phyloP scores from a whole-genome alignment of 1,284 basidiomycete species.

The Schizophyllum commune region DNA sequence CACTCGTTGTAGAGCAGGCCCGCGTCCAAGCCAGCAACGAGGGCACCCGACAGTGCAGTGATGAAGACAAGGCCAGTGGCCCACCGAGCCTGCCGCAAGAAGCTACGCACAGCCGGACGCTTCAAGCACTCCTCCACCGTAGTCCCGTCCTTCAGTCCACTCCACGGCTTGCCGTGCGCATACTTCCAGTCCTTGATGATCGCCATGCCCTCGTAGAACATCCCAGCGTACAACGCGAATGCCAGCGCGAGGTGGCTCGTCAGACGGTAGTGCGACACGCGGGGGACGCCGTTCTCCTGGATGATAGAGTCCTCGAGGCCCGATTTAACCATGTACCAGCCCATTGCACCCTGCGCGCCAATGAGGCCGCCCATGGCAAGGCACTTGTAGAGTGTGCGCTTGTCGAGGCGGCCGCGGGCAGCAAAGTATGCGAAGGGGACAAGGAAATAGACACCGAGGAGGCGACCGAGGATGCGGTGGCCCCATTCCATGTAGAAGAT shows the following conservation, averaged over 20 bases:
- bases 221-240: slow-evolving; percentile 85
- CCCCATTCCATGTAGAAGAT: slow-evolving; percentile 99
- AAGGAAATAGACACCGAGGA: slow-evolving; percentile 81
- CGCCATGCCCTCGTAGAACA: slow-evolving; percentile 80
- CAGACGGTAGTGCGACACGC: slow-evolving; percentile 95
- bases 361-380: slow-evolving; percentile 69
- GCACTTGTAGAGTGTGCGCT: slow-evolving; percentile 45
- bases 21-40: slow-evolving; percentile 96
- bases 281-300: slow-evolving; percentile 76
- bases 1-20: slow-evolving; percentile 98
- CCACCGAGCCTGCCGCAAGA: slow-evolving; percentile 51
- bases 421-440: slow-evolving; percentile 74
- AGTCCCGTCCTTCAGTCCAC: slow-evolving; percentile 22
- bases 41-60: slow-evolving; percentile 91
- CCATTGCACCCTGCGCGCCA: slow-evolving; percentile 85
- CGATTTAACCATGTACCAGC: slow-evolving; percentile 99
- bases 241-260: slow-evolving; percentile 93
- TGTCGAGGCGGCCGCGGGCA: background rate
- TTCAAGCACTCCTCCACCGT: slow-evolving; percentile 36
- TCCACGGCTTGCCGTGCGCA: slow-evolving; percentile 45
- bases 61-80: slow-evolving; percentile 77
- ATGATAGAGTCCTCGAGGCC: slow-evolving; percentile 83
- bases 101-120: slow-evolving; percentile 49
- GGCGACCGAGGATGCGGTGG: slow-evolving; percentile 88
- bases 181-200: slow-evolving; percentile 79